Conservation (phyloP, 192 early-diverging fungal species). For the Coemansia sp. region DNA sequence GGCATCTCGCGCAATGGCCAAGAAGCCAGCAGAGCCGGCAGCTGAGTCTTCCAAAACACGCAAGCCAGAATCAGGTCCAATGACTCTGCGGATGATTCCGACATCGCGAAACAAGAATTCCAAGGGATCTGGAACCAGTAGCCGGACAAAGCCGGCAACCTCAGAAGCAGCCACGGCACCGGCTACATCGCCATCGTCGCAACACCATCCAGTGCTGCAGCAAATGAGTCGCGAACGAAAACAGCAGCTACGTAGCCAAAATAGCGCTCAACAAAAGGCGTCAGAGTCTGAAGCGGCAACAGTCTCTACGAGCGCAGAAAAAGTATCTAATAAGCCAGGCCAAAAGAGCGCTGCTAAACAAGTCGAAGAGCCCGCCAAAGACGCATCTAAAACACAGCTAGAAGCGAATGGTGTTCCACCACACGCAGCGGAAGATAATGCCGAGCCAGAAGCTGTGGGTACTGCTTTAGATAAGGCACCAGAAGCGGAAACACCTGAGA, state of each 20-base stretch:
- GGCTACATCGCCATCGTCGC: constrained; percentile 3
- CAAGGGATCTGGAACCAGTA: not conserved
- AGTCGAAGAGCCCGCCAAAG: too few relatives aligned
- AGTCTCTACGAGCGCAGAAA: constrained; percentile 2
- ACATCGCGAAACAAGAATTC: constrained; percentile 30
- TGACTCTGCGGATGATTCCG: constrained; percentile 49
- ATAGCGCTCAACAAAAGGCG: constrained; percentile 19
- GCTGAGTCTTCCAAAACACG: constrained; percentile 21
- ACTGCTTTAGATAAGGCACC: too few relatives aligned
- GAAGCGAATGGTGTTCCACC: not conserved
- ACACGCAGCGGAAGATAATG: not conserved
- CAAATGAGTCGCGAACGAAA: constrained; percentile 46
- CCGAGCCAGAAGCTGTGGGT: not conserved
- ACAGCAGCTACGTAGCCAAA: constrained; percentile 39
- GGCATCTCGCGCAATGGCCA: constrained; percentile 40
- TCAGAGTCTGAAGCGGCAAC: constrained; percentile 1
- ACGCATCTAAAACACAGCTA: not conserved
- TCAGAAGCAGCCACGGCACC: not conserved
- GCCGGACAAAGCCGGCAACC: not conserved
- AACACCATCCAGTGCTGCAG: constrained; percentile 41
- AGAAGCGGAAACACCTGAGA: too few relatives aligned
- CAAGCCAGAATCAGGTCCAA: constrained; percentile 26
- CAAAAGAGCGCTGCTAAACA: not conserved
- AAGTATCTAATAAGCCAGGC: not conserved
- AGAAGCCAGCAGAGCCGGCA: constrained; percentile 24